phyloP scores from a whole-genome alignment of 768 basidiomycete genomes.

The Punctularia strigosozonata region DNA sequence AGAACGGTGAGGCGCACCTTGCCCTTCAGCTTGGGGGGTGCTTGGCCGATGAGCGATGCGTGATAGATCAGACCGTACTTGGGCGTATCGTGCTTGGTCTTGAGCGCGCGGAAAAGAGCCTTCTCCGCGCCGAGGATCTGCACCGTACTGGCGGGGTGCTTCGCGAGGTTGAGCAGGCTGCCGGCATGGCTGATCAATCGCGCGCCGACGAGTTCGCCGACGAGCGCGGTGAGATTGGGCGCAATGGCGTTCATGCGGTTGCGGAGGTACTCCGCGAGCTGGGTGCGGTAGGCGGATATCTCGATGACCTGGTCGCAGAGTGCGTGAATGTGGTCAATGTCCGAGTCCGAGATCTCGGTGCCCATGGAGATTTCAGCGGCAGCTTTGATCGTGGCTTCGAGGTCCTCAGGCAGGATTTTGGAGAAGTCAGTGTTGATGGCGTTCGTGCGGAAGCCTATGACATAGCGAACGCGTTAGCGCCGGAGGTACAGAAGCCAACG shows the following conservation, averaged over 20 bases:
- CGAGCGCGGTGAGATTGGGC: slow-evolving; percentile 84
- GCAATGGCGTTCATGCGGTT: slow-evolving; percentile 99
- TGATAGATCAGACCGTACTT: slow-evolving; percentile 99
- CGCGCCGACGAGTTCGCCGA: slow-evolving; percentile 70
- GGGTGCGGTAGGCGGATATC: slow-evolving; percentile 88
- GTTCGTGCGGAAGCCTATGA: slow-evolving; percentile 86
- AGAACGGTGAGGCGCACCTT: slow-evolving; percentile 64
- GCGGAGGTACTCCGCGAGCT: slow-evolving; percentile 91
- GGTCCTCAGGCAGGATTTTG: slow-evolving; percentile 88
- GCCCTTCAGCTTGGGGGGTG: slow-evolving; percentile 95
- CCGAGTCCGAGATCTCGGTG: slow-evolving; percentile 95
- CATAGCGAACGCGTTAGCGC: neutral
- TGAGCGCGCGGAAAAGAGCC: slow-evolving; percentile 64
- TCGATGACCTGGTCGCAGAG: slow-evolving; percentile 98
- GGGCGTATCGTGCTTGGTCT: slow-evolving; percentile 89
- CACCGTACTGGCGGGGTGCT: slow-evolving; percentile 70
- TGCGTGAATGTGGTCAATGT: slow-evolving; percentile 93
- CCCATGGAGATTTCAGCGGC: slow-evolving; percentile 99
- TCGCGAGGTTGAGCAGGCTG: slow-evolving; percentile 55
- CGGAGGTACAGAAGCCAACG: neutral
- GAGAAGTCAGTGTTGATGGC: slow-evolving; percentile 79
- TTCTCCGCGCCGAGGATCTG: slow-evolving; percentile 73
- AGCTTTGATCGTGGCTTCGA: slow-evolving; percentile 88
- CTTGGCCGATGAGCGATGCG: slow-evolving; percentile 93
- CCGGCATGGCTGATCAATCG: slow-evolving; percentile 67